Conservation (phyloP, 306 rosid genomes). For the Acacia melanoxylon region DNA sequence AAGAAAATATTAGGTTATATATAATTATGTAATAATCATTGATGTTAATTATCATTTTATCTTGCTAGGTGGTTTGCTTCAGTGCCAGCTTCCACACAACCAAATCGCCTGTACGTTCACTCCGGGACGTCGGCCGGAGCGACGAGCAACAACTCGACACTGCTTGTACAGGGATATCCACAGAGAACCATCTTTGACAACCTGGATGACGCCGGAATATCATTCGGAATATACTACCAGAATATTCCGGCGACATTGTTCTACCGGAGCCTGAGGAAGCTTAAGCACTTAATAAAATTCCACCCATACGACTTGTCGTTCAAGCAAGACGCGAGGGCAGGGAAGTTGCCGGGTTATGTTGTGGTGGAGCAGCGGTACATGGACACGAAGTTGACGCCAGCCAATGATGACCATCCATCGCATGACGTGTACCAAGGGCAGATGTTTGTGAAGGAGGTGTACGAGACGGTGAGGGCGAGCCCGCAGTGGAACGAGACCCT, state of each 20-base stretch:
- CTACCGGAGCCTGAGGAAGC: slow-evolving; percentile 65
- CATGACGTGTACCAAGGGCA: slow-evolving; percentile 88
- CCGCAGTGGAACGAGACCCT: slow-evolving; percentile 89
- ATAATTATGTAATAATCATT: neutral
- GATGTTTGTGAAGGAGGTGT: slow-evolving; percentile 83
- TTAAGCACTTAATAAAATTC: slow-evolving; percentile 56
- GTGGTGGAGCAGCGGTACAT: slow-evolving; percentile 87
- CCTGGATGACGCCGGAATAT: slow-evolving; percentile 51
- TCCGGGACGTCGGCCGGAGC: slow-evolving; percentile 82
- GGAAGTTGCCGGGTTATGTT: slow-evolving; percentile 60
- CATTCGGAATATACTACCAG: slow-evolving; percentile 82
- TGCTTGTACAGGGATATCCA: slow-evolving; percentile 62
- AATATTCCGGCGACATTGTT: slow-evolving; percentile 74
- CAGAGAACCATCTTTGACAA: slow-evolving; percentile 77
- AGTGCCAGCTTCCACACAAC: slow-evolving; percentile 81
- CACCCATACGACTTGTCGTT: slow-evolving; percentile 51
- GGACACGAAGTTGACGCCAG: slow-evolving; percentile 52
- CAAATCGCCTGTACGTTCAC: slow-evolving; percentile 82
- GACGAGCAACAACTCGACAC: slow-evolving; percentile 63
- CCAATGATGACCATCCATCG: slow-evolving; percentile 91
- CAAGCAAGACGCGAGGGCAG: slow-evolving; percentile 52
- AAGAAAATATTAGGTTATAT: neutral
- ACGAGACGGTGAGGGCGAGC: slow-evolving; percentile 76
- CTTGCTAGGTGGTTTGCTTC: slow-evolving; percentile 84
- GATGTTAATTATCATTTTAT: neutral